Base-by-base conservation (phyloP, 257 asterid species). In the Eustoma russellianum region DNA sequence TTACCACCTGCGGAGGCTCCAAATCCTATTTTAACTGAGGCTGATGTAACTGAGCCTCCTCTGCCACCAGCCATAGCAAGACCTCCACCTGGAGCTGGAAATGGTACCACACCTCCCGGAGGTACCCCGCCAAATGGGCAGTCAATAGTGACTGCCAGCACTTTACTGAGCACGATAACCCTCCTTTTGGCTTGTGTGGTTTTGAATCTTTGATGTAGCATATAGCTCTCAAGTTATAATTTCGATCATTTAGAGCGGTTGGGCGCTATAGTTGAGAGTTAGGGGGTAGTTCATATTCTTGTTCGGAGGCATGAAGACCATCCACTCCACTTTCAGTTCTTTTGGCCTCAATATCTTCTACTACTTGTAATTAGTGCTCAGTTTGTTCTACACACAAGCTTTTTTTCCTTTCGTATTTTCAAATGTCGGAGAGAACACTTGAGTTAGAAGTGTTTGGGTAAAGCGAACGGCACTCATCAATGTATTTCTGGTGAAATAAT, bases 1-100 rank as follows among this genome's bases (percentile, higher is more conserved):
- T 8, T 67, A 43, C 99, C 95, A n/a, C 95, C 93, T 16, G 82
- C 94, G 0, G 65, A 76, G 70, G 80, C 97, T 63, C 99, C 97
- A 12, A 57, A 13, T 19, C 88, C 94, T 0, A 33, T 79, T 60
- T 85, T 92, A 48, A 58, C 53, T 0, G 93, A 77, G 40, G 41
- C 30, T 6, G 75, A 75, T 58, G 86, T 88, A 62, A 33, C 5
- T 0, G 82, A 85, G 70, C 80, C 95, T 60, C 94, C 95, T 63
- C 77, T 92, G 33, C 94, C 98, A 1, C 66, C 86, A 2, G 90
- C 81, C 17, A 45, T 46, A 33, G 59, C 19, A 50, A 69, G 70
- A 57, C 56, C 74, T 15, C 80, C 80, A 0, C 0, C 64, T 44
- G 34, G 40, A 17, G 11, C 52, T 28, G 72, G 60, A 53, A 70